Evolutionary conservation across 805 yeast species (phyloP).

Genomic region (Sungouiella blattae): DNA sequence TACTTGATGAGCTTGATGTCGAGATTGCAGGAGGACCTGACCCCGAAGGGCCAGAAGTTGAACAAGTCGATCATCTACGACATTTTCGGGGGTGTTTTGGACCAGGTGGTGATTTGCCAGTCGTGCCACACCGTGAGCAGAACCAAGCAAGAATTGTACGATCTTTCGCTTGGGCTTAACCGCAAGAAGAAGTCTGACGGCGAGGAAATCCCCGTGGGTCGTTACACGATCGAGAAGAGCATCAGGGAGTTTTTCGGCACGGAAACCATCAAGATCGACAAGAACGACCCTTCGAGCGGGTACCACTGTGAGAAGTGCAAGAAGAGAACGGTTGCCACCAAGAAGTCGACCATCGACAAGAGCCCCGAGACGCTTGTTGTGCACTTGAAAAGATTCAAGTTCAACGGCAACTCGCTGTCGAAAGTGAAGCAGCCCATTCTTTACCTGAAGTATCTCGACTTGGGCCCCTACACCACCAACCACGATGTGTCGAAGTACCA

Average conservation of each 20-base stretch:
- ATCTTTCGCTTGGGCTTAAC: constrained; percentile 75
- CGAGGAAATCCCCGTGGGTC: constrained; percentile 8
- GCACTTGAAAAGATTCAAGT: constrained; percentile 88
- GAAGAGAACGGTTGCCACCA: constrained; percentile 70
- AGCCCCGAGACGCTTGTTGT: constrained; percentile 87
- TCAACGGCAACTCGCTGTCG: constrained; percentile 72
- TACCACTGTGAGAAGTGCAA: constrained; percentile 88
- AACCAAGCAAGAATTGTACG: constrained; percentile 92
- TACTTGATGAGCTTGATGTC: constrained; percentile 90
- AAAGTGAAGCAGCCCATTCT: constrained; percentile 85
- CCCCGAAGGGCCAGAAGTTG: constrained; percentile 84
- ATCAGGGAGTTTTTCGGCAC: constrained; percentile 78
- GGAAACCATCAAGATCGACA: constrained; percentile 70
- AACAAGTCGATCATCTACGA: constrained; percentile 82
- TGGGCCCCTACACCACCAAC: constrained; percentile 50
- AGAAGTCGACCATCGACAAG: constrained; percentile 66
- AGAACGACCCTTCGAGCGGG: constrained; percentile 60
- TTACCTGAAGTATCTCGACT: constrained; percentile 74
- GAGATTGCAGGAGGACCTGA: constrained; percentile 85
- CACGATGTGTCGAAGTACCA: constrained; percentile 48
- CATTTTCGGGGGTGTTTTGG: constrained; percentile 86
- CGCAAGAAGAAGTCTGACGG: constrained; percentile 23
- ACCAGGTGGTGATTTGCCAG: constrained; percentile 81
- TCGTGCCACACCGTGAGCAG: constrained; percentile 78
- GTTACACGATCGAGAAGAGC: constrained; percentile 70